Base-by-base conservation (phyloP, 2,329 filamentous ascomycete species). In the Amauroascus niger region DNA sequence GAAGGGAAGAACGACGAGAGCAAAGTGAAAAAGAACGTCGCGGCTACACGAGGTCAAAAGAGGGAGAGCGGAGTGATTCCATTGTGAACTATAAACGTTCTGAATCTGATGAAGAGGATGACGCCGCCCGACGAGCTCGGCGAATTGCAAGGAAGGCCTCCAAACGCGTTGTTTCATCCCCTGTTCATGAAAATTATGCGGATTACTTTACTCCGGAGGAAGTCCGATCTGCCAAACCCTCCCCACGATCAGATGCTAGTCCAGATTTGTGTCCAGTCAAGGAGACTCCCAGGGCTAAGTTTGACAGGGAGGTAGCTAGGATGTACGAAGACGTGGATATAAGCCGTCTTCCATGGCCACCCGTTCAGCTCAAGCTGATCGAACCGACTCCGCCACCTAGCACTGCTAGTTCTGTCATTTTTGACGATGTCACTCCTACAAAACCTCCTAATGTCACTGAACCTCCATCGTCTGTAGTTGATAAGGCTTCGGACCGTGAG, bases 341-440 rank as follows among this genome's bases (percentile, higher is more conserved):
- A 59, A 65, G 16, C 18, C 35, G 57, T 41, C 57, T 70, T 7
- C 71, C 70, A 14, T 76, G 71, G 67, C 65, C 68, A 16, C 74
- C 82, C 18, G 79, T 79, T 9, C 65, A 62, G n/a, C 68, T 83
- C 14, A 79, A 76, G 41, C 67, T 82, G 22, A 79, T 81, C 51
- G 73, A 77, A 45, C 77, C 80, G 2, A 82, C 79, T 6, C 80
- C 80, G 18, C 76, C 76, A 8, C 73, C 71, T 18, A 79, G 76
- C 55, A 60, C 66, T 54, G 71, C 69, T 22, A 65, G 67, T 9
- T 71, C 70, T 35, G 64, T 68, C 6, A 61, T 64, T 37, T 67
- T 65, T 33, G 61, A 56, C n/a, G 50, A 54, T 20, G 20, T 13
- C 7, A 18, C 6, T 6, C 16, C 49, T 20, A n/a, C 33, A 33